A percentile compares a stretch with the other conserved stretches of the same genome.
Conservation (phyloP, 768 basidiomycete genomes). For the Psilocybe tampanensis region DNA sequence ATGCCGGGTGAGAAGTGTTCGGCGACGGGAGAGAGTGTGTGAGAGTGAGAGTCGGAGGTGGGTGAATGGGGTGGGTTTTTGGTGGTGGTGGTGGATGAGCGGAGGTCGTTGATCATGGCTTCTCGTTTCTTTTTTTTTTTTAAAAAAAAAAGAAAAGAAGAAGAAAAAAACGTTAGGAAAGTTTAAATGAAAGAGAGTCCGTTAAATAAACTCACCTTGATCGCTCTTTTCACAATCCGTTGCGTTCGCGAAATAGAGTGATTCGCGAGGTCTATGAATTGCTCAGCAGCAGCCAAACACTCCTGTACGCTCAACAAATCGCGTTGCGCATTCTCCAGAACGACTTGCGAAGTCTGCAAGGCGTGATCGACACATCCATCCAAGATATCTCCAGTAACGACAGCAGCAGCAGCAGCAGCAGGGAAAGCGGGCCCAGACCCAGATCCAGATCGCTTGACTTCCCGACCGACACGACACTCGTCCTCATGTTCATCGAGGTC, state of each 20-base stretch:
- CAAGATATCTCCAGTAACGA: slow-evolving; percentile 27
- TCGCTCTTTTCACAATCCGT: slow-evolving; percentile 53
- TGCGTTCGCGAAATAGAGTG: slow-evolving; percentile 62
- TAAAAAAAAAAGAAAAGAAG: no score
- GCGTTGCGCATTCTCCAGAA: slow-evolving; percentile 53
- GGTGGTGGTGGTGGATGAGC: slow-evolving; percentile 25
- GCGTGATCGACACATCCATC: slow-evolving; percentile 42
- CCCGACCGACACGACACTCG: slow-evolving; percentile 41
- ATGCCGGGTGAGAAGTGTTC: slow-evolving; percentile 27
- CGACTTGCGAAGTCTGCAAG: slow-evolving; percentile 45
- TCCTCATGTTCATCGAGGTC: slow-evolving; percentile 41
- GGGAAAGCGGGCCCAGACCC: no score
- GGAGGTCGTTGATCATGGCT: slow-evolving; percentile 46
- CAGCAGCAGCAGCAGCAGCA: no score
- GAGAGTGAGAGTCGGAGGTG: no score
- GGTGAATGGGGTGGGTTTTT: no score
- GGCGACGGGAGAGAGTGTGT: slow-evolving; percentile 8
- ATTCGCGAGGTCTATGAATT: slow-evolving; percentile 54
- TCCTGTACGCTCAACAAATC: slow-evolving; percentile 61
- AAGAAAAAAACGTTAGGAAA: slow-evolving; percentile 5
- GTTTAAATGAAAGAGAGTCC: background rate
- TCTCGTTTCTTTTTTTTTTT: slow-evolving; percentile 67
- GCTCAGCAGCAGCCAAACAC: slow-evolving; percentile 53
- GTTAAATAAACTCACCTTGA: slow-evolving; percentile 53
- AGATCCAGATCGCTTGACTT: slow-evolving; percentile 29